Conservation (phyloP, 352 stramenopile genomes). For the Poterioochromonas sp. region DNA sequence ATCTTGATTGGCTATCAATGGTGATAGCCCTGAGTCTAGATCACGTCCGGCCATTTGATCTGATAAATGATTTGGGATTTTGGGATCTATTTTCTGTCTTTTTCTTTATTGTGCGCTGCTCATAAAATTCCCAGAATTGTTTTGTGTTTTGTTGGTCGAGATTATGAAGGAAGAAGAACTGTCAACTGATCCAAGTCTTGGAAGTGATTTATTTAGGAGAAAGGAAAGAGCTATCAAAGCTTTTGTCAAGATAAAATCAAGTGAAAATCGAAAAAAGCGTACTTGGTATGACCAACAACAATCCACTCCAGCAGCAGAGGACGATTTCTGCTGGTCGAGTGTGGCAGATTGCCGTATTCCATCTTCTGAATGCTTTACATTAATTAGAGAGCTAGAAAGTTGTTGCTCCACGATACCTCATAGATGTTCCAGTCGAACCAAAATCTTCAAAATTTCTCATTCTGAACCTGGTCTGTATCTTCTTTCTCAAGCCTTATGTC, state of each 20-base stretch:
- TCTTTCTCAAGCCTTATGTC: not conserved
- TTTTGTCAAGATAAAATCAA: not conserved
- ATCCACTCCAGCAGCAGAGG: not conserved
- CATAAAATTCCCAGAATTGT: no score
- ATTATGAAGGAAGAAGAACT: not conserved
- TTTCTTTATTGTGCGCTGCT: no score
- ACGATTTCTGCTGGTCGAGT: not conserved
- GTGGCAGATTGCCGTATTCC: not conserved
- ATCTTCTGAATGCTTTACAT: not conserved
- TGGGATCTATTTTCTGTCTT: no score
- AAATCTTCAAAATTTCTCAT: not conserved
- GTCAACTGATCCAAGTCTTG: not conserved
- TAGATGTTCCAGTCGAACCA: not conserved
- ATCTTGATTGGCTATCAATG: no score
- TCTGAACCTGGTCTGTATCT: not conserved
- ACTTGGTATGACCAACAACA: not conserved
- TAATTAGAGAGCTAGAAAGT: not conserved
- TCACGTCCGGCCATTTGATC: no score
- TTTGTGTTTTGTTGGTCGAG: no score
- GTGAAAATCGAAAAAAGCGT: not conserved
- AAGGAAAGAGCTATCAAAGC: not conserved
- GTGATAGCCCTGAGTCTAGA: no score
- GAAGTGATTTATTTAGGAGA: not conserved
- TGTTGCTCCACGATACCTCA: no score
- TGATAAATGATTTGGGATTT: no score